A percentile compares a stretch with the other conserved stretches of the same genome.
These are phyloP conservation scores for Groenewaldozyma auringiensis DNA, from an alignment of 1,139 yeast genomes.

Conservation along the genomic window DNA sequence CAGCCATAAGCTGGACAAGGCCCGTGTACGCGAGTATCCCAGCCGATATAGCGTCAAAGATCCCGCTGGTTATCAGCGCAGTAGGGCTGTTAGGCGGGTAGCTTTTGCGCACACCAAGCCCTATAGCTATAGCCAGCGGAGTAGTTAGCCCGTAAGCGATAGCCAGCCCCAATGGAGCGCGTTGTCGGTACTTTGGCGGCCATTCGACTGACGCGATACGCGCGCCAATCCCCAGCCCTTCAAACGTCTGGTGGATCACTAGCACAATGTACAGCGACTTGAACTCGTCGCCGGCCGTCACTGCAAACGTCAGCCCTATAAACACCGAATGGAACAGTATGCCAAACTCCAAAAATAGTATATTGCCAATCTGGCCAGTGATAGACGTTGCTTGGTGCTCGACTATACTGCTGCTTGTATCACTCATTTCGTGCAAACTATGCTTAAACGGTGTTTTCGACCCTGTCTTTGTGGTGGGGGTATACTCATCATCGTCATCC, in stretches of 20 bases:
- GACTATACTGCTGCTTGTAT: too few relatives aligned
- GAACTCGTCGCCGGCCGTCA: conserved; percentile 69
- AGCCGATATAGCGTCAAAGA: conserved; percentile 74
- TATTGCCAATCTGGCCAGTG: conserved; percentile 38
- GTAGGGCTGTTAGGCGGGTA: conserved; percentile 52
- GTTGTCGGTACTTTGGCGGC: conserved; percentile 41
- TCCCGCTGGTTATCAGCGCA: conserved; percentile 66
- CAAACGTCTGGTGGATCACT: conserved; percentile 87
- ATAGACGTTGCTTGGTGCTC: neutral
- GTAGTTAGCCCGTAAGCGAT: conserved; percentile 63
- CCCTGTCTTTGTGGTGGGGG: too few relatives aligned
- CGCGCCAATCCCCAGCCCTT: conserved; percentile 87
- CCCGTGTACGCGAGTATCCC: conserved; percentile 85
- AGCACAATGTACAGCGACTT: conserved; percentile 68
- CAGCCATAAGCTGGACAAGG: conserved; percentile 80
- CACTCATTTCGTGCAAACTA: too few relatives aligned
- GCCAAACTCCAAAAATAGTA: conserved; percentile 70
- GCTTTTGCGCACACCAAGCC: conserved; percentile 68
- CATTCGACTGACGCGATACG: conserved; percentile 69
- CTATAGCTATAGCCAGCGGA: conserved; percentile 79
- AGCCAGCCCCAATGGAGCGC: conserved; percentile 32
- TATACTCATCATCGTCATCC: too few relatives aligned
- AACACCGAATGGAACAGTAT: conserved; percentile 75
- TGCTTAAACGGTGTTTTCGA: too few relatives aligned
- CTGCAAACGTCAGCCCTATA: conserved; percentile 67